Conservation (phyloP, 345 rosid genomes). For the Euphorbia peplus region DNA sequence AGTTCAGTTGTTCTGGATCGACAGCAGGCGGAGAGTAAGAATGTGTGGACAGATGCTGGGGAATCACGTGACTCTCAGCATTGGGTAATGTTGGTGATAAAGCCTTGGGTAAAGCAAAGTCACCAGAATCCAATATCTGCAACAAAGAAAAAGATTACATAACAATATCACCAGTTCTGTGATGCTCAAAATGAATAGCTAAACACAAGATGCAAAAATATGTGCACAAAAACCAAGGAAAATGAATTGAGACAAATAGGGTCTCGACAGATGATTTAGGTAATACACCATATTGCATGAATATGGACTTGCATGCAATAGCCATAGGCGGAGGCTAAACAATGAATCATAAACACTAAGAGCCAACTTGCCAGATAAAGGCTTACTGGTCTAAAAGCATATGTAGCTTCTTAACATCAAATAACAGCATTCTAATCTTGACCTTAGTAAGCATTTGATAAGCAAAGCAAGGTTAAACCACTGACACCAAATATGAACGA, state of each 20-base stretch:
- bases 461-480: too few relatives aligned
- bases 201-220: not conserved
- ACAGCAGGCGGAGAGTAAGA: conserved; percentile 19
- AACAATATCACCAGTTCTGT: not conserved
- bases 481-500: not conserved
- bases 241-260: not conserved
- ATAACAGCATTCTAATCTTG: not conserved
- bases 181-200: not conserved
- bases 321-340: not conserved
- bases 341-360: not conserved
- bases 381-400: not conserved
- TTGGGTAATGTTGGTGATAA: conserved; percentile 18
- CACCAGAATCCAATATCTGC: conserved; percentile 28
- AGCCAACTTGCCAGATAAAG: not conserved
- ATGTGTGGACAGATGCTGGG: conserved; percentile 18
- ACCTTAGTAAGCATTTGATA: too few relatives aligned
- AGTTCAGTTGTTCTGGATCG: conserved; percentile 14
- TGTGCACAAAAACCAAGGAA: not conserved
- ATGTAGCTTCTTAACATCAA: not conserved
- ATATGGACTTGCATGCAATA: not conserved
- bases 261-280: not conserved
- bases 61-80: conserved; percentile 10
- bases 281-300: not conserved
- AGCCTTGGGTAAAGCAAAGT: conserved; percentile 18
- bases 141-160: not conserved